Conservation (phyloP, 2,329 filamentous ascomycete genomes). For the Remersonia thermophila region DNA sequence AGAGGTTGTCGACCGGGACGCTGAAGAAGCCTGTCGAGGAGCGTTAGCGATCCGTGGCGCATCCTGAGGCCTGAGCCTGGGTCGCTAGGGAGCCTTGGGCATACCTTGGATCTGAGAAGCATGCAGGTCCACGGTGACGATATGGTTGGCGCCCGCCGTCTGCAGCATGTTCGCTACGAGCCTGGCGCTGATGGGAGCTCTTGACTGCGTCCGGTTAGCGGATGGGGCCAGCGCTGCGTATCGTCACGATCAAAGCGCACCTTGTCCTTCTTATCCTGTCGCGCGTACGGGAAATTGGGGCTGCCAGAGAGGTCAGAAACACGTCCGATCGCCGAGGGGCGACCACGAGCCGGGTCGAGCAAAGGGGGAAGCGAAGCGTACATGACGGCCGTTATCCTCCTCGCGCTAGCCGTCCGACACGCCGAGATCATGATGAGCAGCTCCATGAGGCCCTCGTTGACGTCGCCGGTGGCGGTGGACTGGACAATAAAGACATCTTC, state of each 20-base stretch:
- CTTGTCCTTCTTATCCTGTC: conserved; percentile 93
- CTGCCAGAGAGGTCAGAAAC: conserved; percentile 14
- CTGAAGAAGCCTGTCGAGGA: no score
- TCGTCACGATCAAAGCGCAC: conserved; percentile 7
- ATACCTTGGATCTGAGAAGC: conserved; percentile 77
- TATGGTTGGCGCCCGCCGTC: conserved; percentile 79
- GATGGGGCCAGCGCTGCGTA: no score
- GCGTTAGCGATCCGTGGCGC: conserved; percentile 2
- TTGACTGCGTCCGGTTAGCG: no score
- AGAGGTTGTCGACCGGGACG: conserved; percentile 49
- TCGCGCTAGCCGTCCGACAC: conserved; percentile 55
- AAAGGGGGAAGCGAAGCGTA: conserved; percentile 8
- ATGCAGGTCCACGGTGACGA: conserved; percentile 94
- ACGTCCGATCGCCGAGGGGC: neutral
- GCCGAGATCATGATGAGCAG: conserved; percentile 97
- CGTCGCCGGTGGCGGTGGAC: conserved; percentile 86
- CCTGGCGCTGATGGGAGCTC: conserved; percentile 92
- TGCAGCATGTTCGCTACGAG: conserved; percentile 97
- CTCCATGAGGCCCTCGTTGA: conserved; percentile 98
- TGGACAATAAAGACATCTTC: conserved; percentile 98
- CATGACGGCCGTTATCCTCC: conserved; percentile 87
- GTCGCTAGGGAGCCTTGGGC: conserved; percentile 81
- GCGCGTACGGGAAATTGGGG: conserved; percentile 91
- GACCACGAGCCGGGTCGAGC: no score
- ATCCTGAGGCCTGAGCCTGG: no score